Evolutionary conservation across 768 basidiomycete species (phyloP), one percentile per base, ranked within the genome.

Genomic region (Russula olivacea): DNA sequence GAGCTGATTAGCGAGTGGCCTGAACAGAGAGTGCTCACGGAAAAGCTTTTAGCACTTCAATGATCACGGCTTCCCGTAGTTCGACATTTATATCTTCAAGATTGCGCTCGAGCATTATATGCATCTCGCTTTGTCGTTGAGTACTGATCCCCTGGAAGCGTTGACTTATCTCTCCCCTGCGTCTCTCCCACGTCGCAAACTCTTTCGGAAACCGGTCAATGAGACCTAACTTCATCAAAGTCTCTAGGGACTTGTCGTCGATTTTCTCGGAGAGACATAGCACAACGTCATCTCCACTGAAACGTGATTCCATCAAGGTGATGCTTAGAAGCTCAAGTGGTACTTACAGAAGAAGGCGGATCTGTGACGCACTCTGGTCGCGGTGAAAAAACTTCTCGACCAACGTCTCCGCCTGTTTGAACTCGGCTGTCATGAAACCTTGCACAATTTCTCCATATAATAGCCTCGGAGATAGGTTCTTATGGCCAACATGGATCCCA

Each of bases 391-490:
- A 50, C 2, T 4, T 21, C 10, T 59, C 54, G 5, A 50, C 38
- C n/a, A 40, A 9, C 2, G 19, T 53, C 54, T 58, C 36, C n/a
- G 58, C 58, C 3, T 45, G 40, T n/a, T 30, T 50, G 53, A 59
- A 68, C 17, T 51, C 11, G 11, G 51, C 58, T 0, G 65, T 65
- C 43, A 71, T 53, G 17, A 71, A 43, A 5, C 64, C 70, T 45
- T 71, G 70, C 10, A 23, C 17, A 1, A 63, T 56, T 41, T 71
- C 70, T 12, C 70, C 70, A 6, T 34, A 15, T 21, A 69, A 54
- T 23, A 64, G 19, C 52, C 38, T 59, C 21, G 63, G 63, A 14
- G 59, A 49, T n/a, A 64, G 30, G 25, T 12, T 17, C 1, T 41
- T 51, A 2, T 30, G 47, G 11, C 52, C 63, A 14, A 64, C 4